Evolutionary conservation across 2,329 filamentous ascomycete genomes (phyloP).

Genomic region (Colletotrichum melonis): DNA sequence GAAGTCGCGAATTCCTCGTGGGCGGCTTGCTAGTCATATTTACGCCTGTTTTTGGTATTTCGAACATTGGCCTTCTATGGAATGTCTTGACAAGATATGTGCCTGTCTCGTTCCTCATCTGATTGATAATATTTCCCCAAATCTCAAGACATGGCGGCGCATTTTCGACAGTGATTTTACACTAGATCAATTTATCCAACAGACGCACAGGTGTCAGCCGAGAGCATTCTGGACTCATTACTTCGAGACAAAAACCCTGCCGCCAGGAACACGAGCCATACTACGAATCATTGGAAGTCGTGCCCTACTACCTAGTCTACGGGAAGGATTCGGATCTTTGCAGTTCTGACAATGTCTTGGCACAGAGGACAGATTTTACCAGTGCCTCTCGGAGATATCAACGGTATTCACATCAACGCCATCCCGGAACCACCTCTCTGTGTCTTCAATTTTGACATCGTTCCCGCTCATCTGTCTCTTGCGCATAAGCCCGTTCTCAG

Average conservation of each 20-base stretch:
- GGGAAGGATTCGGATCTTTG: not conserved
- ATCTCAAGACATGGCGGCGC: not conserved
- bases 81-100: not conserved
- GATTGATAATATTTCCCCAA: not conserved
- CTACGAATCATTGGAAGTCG: not conserved
- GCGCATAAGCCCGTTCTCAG: constrained; percentile 75
- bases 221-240: not conserved
- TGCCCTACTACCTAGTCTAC: not conserved
- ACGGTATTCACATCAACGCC: constrained; percentile 77
- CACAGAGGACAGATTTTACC: constrained; percentile 54
- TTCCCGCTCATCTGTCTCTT: constrained; percentile 84
- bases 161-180: not conserved
- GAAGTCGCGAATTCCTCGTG: not conserved
- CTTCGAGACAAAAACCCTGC: not conserved
- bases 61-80: not conserved
- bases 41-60: not conserved
- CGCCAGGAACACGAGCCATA: not conserved
- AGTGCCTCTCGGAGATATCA: constrained; percentile 74
- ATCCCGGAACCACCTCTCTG: constrained; percentile 76
- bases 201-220: not conserved
- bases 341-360: not conserved
- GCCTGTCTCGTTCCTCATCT: not conserved
- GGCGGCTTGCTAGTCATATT: not conserved
- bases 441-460: constrained; percentile 71
- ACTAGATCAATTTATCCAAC: not conserved